phyloP scores from a whole-genome alignment of 352 stramenopile genomes.

The Pythium rishiriense region DNA sequence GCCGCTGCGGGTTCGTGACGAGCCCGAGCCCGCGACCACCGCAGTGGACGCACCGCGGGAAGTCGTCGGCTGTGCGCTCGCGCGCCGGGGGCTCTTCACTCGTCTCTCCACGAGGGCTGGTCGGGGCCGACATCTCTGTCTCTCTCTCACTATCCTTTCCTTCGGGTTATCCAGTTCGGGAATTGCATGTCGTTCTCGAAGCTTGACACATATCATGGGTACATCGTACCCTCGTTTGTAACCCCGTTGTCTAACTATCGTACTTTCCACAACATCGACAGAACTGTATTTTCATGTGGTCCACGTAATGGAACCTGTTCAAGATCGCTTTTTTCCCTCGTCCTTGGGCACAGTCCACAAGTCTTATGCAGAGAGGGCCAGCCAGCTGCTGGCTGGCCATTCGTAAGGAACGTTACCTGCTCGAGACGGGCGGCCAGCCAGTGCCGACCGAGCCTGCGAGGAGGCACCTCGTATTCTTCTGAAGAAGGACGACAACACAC shows the following conservation, averaged over 20 bases:
- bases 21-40: slow-evolving; percentile 68
- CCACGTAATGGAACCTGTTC: background rate
- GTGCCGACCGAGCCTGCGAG: background rate
- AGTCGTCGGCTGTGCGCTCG: slow-evolving; percentile 24
- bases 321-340: slow-evolving; percentile 18
- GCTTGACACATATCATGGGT: slow-evolving; percentile 12
- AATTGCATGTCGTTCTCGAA: slow-evolving; percentile 15
- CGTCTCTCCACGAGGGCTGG: slow-evolving; percentile 21
- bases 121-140: slow-evolving; percentile 23
- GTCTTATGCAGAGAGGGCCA: slow-evolving; percentile 1
- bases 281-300: slow-evolving; percentile 1
- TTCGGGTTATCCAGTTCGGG: background rate
- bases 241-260: background rate
- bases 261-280: background rate
- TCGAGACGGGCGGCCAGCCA: background rate
- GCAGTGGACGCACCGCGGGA: slow-evolving; percentile 67
- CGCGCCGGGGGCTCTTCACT: background rate
- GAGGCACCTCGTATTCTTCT: background rate
- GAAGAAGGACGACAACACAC: background rate
- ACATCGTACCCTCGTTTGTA: slow-evolving; percentile 5
- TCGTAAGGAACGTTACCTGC: slow-evolving; percentile 12
- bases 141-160: background rate
- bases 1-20: slow-evolving; percentile 65
- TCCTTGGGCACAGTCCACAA: background rate
- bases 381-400: slow-evolving; percentile 15